Evolutionary conservation across 495 filamentous ascomycete genomes (phyloP).

Genomic region (Pyrenopolyporus hunteri): DNA sequence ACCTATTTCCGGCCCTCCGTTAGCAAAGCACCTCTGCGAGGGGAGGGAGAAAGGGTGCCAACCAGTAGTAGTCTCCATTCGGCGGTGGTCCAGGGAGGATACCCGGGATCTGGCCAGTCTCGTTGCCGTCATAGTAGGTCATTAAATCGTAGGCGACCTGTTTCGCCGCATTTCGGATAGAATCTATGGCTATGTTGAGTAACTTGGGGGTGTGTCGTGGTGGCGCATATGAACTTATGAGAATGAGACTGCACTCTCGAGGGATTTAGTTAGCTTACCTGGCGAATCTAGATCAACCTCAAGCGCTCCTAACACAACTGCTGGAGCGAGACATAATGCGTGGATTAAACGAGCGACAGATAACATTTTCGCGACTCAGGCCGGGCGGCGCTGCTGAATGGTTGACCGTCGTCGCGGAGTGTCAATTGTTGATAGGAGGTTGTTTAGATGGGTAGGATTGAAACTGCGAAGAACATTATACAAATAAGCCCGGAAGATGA

Average conservation of each 20-base stretch:
- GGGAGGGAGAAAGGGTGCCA: conserved; percentile 6
- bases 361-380: conserved; percentile 16
- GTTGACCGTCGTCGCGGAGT: conserved; percentile 1
- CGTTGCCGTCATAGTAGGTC: conserved; percentile 67
- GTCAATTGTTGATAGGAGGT: background rate
- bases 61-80: conserved; percentile 59
- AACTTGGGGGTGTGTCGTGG: background rate
- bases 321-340: conserved; percentile 36
- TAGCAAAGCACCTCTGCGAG: conserved; percentile 43
- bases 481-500: conserved; percentile 7
- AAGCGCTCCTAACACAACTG: conserved; percentile 35
- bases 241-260: background rate
- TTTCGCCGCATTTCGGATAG: conserved; percentile 62
- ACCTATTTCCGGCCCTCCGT: conserved; percentile 41
- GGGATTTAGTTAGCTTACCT: conserved; percentile 24
- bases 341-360: conserved; percentile 12
- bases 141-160: conserved; percentile 68
- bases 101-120: conserved; percentile 66
- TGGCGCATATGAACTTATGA: background rate
- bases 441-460: background rate
- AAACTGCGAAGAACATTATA: conserved; percentile 15
- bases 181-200: conserved; percentile 45
- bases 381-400: background rate
- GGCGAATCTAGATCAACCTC: conserved; percentile 36
- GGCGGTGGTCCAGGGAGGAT: conserved; percentile 64